Percentiles rank a stretch among this genome's conserved stretches.
phyloP scores from a whole-genome alignment of 768 basidiomycete species.

The Termitomyces bulborhizus region DNA sequence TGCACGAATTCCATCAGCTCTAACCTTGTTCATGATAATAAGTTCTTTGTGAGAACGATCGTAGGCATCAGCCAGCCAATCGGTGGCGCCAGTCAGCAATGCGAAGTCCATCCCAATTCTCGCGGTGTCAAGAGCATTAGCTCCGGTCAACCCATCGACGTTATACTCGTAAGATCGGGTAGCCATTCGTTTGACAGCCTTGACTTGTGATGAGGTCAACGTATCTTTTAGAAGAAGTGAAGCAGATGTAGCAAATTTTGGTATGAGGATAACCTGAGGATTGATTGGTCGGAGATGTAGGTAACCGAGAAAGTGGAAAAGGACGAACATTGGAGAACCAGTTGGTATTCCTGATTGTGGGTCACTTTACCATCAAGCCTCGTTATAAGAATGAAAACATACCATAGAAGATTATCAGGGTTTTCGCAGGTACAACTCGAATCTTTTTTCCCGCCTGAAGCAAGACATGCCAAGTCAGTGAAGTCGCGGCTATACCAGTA shows the following conservation, averaged over 20 bases:
- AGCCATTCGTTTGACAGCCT: slow-evolving; percentile 34
- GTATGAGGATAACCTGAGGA: slow-evolving; percentile 43
- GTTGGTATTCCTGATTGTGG: slow-evolving; percentile 38
- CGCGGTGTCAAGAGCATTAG: slow-evolving; percentile 54
- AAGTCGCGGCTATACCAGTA: slow-evolving; percentile 51
- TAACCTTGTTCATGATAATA: slow-evolving; percentile 38
- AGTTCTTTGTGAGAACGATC: slow-evolving; percentile 48
- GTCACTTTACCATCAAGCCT: neutral
- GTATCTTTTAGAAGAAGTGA: slow-evolving; percentile 37
- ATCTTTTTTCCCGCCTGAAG: slow-evolving; percentile 31
- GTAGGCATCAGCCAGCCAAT: slow-evolving; percentile 45
- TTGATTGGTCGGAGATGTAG: neutral
- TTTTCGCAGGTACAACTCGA: slow-evolving; percentile 43
- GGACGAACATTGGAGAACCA: slow-evolving; percentile 42
- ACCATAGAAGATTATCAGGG: slow-evolving; percentile 26
- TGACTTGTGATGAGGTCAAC: slow-evolving; percentile 26
- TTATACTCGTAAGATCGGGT: slow-evolving; percentile 37
- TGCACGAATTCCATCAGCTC: slow-evolving; percentile 56
- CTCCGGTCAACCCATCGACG: slow-evolving; percentile 40
- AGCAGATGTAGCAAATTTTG: slow-evolving; percentile 39
- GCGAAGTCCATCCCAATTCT: slow-evolving; percentile 54
- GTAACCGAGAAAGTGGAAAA: neutral
- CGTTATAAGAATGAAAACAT: slow-evolving; percentile 7
- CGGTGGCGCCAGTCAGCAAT: slow-evolving; percentile 34
- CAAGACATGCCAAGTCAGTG: slow-evolving; percentile 37